These are phyloP conservation scores for Laburnicola sp. DNA, from an alignment of 2,329 filamentous ascomycete genomes.

Conservation along the genomic window DNA sequence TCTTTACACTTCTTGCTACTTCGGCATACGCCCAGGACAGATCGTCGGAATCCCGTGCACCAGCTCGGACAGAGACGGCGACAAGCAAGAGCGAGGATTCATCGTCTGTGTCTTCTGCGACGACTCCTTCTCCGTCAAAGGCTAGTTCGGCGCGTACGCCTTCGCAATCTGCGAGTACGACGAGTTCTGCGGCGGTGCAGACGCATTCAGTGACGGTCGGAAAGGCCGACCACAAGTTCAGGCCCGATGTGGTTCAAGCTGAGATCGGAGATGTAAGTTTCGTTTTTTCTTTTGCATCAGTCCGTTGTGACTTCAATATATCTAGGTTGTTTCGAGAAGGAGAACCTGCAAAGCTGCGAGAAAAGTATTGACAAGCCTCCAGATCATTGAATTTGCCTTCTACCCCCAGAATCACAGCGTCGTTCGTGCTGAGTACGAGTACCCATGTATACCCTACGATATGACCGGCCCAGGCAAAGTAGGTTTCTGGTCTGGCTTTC, in stretches of 20 bases:
- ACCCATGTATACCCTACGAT: conserved; percentile 48
- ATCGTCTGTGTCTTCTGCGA: background rate
- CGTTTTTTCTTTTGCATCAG: background rate
- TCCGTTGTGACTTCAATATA: background rate
- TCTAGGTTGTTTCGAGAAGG: background rate
- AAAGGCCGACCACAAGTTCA: conserved; percentile 43
- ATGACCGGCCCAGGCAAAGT: conserved; percentile 30
- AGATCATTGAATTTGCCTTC: conserved; percentile 48
- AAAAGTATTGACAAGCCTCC: background rate
- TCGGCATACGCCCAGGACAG: no score
- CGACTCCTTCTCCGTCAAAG: background rate
- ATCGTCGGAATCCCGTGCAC: no score
- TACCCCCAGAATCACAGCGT: conserved; percentile 50
- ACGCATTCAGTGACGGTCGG: conserved; percentile 45
- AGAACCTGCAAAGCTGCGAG: background rate
- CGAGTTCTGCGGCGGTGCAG: conserved; percentile 20
- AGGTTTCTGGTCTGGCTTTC: conserved; percentile 39
- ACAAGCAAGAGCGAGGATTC: no score
- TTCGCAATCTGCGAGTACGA: conserved; percentile 12
- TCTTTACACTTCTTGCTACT: no score
- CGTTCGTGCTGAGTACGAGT: conserved; percentile 45
- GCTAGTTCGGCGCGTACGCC: background rate
- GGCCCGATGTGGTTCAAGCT: conserved; percentile 44
- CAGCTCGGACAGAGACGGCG: no score
- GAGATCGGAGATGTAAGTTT: conserved; percentile 43